Evolutionary conservation across 176 grass and related monocot genomes (phyloP).

Genomic region (Oryza longistaminata): DNA sequence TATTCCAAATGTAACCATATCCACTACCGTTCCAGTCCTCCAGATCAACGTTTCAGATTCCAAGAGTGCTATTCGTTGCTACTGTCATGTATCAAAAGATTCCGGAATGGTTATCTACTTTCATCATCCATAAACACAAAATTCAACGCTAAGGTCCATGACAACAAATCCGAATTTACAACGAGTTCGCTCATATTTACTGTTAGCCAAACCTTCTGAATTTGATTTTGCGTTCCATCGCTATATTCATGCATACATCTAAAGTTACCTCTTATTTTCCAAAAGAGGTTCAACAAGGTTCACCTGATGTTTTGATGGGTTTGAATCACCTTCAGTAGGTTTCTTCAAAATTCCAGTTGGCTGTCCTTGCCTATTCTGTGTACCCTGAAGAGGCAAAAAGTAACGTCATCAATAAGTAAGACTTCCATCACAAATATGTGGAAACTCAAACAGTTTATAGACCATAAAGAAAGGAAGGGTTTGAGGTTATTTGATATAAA

Average conservation of each 20-base stretch:
- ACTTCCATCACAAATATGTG: background rate
- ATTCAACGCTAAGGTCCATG: background rate
- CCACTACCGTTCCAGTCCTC: background rate
- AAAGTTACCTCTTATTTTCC: constrained; percentile 60
- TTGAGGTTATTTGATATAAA: background rate
- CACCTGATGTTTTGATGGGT: constrained; percentile 57
- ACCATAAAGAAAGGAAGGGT: background rate
- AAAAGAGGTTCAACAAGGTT: constrained; percentile 74
- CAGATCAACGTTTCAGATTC: background rate
- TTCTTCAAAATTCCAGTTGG: constrained; percentile 79
- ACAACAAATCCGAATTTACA: constrained; percentile 32
- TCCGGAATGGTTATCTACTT: constrained; percentile 12
- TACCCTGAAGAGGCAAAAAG: constrained; percentile 52
- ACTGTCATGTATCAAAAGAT: background rate
- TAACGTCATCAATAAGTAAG: background rate
- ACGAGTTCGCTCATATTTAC: constrained; percentile 39
- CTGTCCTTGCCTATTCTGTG: constrained; percentile 70
- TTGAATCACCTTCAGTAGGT: constrained; percentile 61
- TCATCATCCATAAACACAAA: background rate
- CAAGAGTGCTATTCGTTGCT: background rate
- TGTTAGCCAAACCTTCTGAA: constrained; percentile 1
- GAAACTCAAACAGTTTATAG: background rate
- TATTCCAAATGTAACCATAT: background rate
- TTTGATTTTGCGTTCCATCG: background rate
- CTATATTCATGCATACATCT: background rate